phyloP scores from a whole-genome alignment of 1,284 basidiomycete species.

The Mycena citricolor region DNA sequence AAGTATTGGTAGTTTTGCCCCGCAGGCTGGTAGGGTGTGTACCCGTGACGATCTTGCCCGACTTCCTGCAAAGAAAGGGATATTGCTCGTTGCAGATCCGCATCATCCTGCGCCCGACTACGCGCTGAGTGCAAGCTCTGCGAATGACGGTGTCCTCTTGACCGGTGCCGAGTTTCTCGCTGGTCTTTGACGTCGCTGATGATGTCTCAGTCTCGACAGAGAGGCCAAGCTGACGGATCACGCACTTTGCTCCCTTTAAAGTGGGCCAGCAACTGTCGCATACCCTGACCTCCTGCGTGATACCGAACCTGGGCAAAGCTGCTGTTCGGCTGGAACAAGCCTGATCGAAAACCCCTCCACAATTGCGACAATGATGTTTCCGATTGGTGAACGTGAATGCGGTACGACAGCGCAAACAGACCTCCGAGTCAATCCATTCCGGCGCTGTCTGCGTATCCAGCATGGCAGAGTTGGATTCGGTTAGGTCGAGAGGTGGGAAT shows the following conservation, averaged over 20 bases:
- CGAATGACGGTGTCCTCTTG: slow-evolving; percentile 51
- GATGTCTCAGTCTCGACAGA: slow-evolving; percentile 12
- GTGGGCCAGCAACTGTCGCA: slow-evolving; percentile 90
- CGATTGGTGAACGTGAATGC: slow-evolving; percentile 95
- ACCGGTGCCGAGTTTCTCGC: no score
- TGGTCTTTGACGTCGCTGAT: no score
- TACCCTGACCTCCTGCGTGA: slow-evolving; percentile 90
- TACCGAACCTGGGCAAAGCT: slow-evolving; percentile 91
- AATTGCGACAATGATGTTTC: slow-evolving; percentile 98
- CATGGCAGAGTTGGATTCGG: slow-evolving; percentile 74
- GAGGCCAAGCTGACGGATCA: slow-evolving; percentile 8
- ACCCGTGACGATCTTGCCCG: slow-evolving; percentile 57
- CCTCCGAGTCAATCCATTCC: slow-evolving; percentile 95
- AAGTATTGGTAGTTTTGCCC: slow-evolving; percentile 47
- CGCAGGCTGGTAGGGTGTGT: slow-evolving; percentile 64
- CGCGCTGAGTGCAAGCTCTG: slow-evolving; percentile 44
- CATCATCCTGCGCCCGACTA: slow-evolving; percentile 75
- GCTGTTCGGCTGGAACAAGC: slow-evolving; percentile 87
- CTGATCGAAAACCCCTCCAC: slow-evolving; percentile 96
- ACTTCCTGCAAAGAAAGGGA: slow-evolving; percentile 85
- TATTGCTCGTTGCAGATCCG: slow-evolving; percentile 92
- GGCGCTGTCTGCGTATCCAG: slow-evolving; percentile 88
- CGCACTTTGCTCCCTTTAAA: slow-evolving; percentile 57
- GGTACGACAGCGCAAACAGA: slow-evolving; percentile 91
- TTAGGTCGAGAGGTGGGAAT: slow-evolving; percentile 80